Conservation (phyloP, 2,329 filamentous ascomycete genomes). For the Phaeophleospora eucalypticola region DNA sequence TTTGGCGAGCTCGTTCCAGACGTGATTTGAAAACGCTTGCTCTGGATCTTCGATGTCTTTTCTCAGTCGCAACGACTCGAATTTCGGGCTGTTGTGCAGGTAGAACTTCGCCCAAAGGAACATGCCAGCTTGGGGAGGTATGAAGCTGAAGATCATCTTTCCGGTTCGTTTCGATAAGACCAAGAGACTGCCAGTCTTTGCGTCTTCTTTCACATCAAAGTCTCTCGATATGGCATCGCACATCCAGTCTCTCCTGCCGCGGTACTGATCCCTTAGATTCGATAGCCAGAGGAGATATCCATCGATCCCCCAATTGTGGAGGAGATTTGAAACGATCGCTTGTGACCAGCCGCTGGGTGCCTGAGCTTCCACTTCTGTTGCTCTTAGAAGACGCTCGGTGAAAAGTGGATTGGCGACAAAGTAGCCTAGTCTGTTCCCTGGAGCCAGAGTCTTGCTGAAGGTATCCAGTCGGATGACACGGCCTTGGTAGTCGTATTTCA, state of each 20-base stretch:
- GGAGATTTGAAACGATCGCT: constrained; percentile 4
- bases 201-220: constrained; percentile 1
- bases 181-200: not conserved
- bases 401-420: constrained; percentile 4
- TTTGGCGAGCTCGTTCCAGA: constrained; percentile 2
- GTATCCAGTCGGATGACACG: constrained; percentile 4
- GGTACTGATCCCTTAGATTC: constrained; percentile 3
- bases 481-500: constrained; percentile 2
- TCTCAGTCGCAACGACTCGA: not conserved
- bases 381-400: constrained; percentile 4
- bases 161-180: not conserved
- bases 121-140: constrained; percentile 4
- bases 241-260: constrained; percentile 5
- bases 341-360: constrained; percentile 4
- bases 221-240: constrained; percentile 1
- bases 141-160: constrained; percentile 4
- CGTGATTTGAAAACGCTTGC: constrained; percentile 3
- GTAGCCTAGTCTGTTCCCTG: constrained; percentile 4
- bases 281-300: constrained; percentile 6
- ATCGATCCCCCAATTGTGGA: constrained; percentile 1
- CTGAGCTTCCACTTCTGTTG: constrained; percentile 5
- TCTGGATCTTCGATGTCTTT: constrained; percentile 2
- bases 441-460: constrained; percentile 6
- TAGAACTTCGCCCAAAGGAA: constrained; percentile 6
- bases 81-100: constrained; percentile 1